Base-by-base conservation (phyloP, 2,329 filamentous ascomycete genomes). In the Xylariomycetidae sp. region DNA sequence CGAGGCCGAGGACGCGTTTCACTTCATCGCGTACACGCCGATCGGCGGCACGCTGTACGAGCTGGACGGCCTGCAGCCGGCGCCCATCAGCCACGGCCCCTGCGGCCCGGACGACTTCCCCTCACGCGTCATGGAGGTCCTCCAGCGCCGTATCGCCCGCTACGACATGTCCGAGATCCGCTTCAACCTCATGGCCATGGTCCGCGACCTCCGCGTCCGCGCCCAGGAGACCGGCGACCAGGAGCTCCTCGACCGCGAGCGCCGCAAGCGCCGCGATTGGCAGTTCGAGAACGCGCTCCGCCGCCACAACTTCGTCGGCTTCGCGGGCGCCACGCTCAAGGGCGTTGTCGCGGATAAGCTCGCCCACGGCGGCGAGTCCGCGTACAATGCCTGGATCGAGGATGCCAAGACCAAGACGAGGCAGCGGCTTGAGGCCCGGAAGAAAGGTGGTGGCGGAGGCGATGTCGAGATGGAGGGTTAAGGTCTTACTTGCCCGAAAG, bases 131-230 rank as follows among this genome's bases (percentile, higher is more conserved):
- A 86, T 94, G 43, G 69, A 85, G n/a, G 89, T 96, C 23, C 68
- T 98, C 38, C 85, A 86, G 62, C 72, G 82, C 37, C 77, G 92
- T 34, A 84, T 98, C 48, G 81, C 74, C 39, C 74, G 90, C 36
- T 96, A 98, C 60, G 88, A 88, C 12, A 67, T 77, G 13, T 74
- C 79, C 1, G 92, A 98, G 70, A 95, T 96, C 42, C 75, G 88
- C 27, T 98, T 98, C 69, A 98, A 98, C 60, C 70, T 98, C 34
- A 76, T 98, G 57, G 92, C 90, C 27, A 89, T 95, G 74, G 85
- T 90, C 48, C 72, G 82, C 44, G 92, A 98, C 63, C 67, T 89
- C 55, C 73, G 92, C 26, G 67, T 84, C 28, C 70, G 77, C 30
- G 90, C 90, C 19, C 70, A 73, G 37, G 85, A 93, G 58, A 76